A percentile compares a stretch with the other conserved stretches of the same genome.
phyloP scores from a whole-genome alignment of 1,139 yeast species.

The Hansenula sp. region DNA sequence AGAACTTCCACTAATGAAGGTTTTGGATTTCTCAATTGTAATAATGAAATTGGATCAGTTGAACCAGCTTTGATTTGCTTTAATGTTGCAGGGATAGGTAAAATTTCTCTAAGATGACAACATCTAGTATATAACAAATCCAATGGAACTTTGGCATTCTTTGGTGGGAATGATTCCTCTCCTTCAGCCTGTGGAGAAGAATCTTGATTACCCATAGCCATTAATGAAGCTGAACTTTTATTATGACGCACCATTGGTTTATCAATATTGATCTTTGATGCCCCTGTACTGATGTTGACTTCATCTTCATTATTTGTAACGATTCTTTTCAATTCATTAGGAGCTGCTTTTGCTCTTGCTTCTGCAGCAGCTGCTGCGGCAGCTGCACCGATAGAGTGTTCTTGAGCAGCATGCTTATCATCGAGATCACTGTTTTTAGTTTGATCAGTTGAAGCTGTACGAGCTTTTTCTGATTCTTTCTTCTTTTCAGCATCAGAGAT shows the following conservation, averaged over 20 bases:
- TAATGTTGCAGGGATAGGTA: slow-evolving; percentile 72
- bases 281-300: slow-evolving; percentile 37
- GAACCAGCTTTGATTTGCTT: slow-evolving; percentile 71
- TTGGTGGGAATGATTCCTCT: slow-evolving; percentile 23
- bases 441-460: slow-evolving; percentile 7
- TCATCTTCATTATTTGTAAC: slow-evolving; percentile 35
- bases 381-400: slow-evolving; percentile 24
- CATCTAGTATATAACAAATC: slow-evolving; percentile 71
- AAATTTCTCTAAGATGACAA: slow-evolving; percentile 67
- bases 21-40: slow-evolving; percentile 64
- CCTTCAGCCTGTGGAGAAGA: slow-evolving; percentile 18
- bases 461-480: slow-evolving; percentile 15
- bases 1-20: slow-evolving; percentile 73
- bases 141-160: slow-evolving; percentile 32
- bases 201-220: slow-evolving; percentile 15
- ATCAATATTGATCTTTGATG: slow-evolving; percentile 40
- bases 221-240: slow-evolving; percentile 22
- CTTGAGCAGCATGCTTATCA: slow-evolving; percentile 15
- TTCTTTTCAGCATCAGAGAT: slow-evolving; percentile 16
- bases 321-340: slow-evolving; percentile 23
- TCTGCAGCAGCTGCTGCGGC: slow-evolving; percentile 33
- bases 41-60: slow-evolving; percentile 58
- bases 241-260: slow-evolving; percentile 44
- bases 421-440: slow-evolving; percentile 6
- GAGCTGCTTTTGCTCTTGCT: slow-evolving; percentile 29